Evolutionary conservation across 805 yeast genomes (phyloP).

Genomic region (Clavispora fructus): DNA sequence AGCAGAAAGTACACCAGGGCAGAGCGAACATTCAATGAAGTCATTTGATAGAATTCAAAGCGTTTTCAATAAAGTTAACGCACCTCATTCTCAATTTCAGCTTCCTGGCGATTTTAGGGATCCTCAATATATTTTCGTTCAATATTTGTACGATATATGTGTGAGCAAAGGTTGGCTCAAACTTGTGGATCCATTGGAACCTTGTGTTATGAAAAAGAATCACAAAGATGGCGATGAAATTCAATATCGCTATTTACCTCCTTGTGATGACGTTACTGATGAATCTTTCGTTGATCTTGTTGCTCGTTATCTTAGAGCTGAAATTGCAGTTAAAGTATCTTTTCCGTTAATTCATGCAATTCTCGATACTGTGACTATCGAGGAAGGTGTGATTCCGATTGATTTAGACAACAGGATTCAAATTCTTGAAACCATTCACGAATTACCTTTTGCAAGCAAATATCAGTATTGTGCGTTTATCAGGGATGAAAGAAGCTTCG

Average conservation of each 20-base stretch:
- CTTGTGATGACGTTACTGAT: background rate
- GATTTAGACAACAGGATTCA: background rate
- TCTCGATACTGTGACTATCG: background rate
- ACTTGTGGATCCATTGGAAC: background rate
- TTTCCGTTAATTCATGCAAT: background rate
- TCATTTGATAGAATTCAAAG: background rate
- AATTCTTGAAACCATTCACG: background rate
- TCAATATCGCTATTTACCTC: background rate
- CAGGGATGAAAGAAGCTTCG: background rate
- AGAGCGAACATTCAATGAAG: background rate
- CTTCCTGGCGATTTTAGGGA: background rate
- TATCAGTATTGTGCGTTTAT: background rate
- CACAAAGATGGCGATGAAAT: background rate
- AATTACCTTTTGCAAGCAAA: background rate
- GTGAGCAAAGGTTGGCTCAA: background rate
- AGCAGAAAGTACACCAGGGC: background rate
- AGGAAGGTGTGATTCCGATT: background rate
- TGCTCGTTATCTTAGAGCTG: background rate
- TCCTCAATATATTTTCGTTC: background rate
- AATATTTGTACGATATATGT: background rate
- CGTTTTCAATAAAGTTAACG: background rate
- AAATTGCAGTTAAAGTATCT: background rate
- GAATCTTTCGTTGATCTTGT: background rate
- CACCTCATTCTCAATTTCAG: background rate
- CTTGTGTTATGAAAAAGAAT: background rate